Evolutionary conservation across 2,329 filamentous ascomycete genomes (phyloP).

Genomic region (Hypomyces rosellus): DNA sequence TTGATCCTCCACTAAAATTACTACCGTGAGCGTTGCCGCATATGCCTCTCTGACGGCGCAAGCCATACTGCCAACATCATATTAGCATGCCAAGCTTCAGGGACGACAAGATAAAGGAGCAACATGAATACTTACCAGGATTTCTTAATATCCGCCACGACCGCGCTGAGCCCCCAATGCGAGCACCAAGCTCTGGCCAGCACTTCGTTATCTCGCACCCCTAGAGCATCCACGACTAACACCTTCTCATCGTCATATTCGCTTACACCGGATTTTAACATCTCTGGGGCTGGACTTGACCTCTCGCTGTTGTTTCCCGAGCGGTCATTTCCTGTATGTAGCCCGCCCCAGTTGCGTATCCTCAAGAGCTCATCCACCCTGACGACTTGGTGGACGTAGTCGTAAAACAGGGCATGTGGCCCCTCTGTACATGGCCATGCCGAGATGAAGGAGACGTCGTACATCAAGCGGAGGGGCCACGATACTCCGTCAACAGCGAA

Average conservation of each 20-base stretch:
- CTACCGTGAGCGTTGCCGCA: slow-evolving; percentile 64
- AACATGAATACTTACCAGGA: slow-evolving; percentile 50
- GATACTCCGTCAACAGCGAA: slow-evolving; percentile 58
- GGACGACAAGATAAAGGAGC: background rate
- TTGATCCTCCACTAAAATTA: slow-evolving; percentile 57
- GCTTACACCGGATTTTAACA: slow-evolving; percentile 3
- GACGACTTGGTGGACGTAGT: slow-evolving; percentile 56
- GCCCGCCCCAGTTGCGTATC: slow-evolving; percentile 58
- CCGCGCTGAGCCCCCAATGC: slow-evolving; percentile 65
- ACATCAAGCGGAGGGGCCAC: slow-evolving; percentile 57
- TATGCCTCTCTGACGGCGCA: slow-evolving; percentile 72
- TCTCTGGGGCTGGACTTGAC: slow-evolving; percentile 28
- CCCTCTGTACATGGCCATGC: slow-evolving; percentile 59
- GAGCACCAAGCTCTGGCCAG: slow-evolving; percentile 71
- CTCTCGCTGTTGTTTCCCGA: slow-evolving; percentile 23
- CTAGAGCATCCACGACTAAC: slow-evolving; percentile 65
- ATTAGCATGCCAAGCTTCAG: slow-evolving; percentile 12
- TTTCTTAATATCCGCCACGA: slow-evolving; percentile 61
- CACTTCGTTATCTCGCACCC: slow-evolving; percentile 69
- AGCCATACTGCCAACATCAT: slow-evolving; percentile 47
- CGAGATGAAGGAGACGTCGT: slow-evolving; percentile 60
- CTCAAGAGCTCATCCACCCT: slow-evolving; percentile 59
- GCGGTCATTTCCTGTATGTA: slow-evolving; percentile 27
- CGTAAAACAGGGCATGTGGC: slow-evolving; percentile 65
- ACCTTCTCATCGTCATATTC: slow-evolving; percentile 56